These are phyloP conservation scores for Penicillium sp. DNA, from an alignment of 2,329 filamentous ascomycete species.

Conservation along the genomic window DNA sequence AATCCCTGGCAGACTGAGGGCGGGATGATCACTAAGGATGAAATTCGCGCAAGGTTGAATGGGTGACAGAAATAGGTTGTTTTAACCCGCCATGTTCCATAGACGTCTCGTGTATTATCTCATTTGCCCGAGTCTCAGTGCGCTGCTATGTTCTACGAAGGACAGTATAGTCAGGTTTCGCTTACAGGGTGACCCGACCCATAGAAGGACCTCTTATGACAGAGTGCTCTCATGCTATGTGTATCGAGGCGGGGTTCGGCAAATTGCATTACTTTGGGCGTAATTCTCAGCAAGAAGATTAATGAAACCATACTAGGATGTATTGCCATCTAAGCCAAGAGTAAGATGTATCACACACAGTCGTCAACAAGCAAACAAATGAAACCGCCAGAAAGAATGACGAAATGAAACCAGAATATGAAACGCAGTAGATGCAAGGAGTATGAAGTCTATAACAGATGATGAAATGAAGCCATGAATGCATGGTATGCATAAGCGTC, in stretches of 20 bases:
- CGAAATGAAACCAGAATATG: background rate
- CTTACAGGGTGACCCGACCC: no score
- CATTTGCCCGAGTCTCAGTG: no score
- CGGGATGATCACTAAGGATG: no score
- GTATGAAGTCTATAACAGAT: slow-evolving; percentile 25
- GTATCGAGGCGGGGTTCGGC: background rate
- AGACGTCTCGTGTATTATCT: background rate
- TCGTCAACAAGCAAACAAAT: background rate
- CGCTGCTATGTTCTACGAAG: background rate
- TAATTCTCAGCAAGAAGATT: background rate
- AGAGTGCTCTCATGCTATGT: background rate
- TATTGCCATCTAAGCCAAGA: background rate
- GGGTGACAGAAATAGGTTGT: background rate
- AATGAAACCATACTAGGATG: background rate
- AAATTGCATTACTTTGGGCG: background rate
- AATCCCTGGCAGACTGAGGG: background rate
- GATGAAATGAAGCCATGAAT: slow-evolving; percentile 6
- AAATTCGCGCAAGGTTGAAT: background rate
- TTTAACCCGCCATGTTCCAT: background rate
- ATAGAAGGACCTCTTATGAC: no score
- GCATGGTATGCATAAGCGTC: slow-evolving; percentile 13
- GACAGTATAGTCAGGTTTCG: no score
- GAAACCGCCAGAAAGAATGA: background rate
- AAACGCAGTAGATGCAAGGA: slow-evolving; percentile 15
- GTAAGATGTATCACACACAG: background rate